phyloP scores from a whole-genome alignment of 441 rosid species.

The Croton setiger region DNA sequence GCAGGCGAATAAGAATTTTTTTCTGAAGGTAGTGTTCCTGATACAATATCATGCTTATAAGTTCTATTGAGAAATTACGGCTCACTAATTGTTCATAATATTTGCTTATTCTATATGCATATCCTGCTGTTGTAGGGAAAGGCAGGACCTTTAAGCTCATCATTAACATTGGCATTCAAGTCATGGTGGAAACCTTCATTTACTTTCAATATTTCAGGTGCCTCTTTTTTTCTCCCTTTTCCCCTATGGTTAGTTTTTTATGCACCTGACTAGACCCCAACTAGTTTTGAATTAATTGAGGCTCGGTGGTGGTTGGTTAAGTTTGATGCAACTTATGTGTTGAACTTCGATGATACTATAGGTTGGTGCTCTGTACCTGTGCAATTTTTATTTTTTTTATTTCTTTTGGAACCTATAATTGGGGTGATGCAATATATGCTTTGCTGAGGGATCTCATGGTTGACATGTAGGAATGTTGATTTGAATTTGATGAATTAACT shows the following conservation, averaged over 20 bases:
- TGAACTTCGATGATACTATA: no score
- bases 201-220: conserved; percentile 80
- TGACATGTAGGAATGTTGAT: not conserved
- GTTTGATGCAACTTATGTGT: no score
- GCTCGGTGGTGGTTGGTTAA: no score
- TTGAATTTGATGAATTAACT: not conserved
- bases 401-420: not conserved
- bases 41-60: conserved; percentile 4
- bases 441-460: not conserved
- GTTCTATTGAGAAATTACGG: not conserved
- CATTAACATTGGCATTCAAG: conserved; percentile 76
- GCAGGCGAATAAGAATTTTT: conserved; percentile 94
- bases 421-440: conserved; percentile 2
- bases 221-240: not conserved
- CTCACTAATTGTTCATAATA: not conserved
- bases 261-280: not conserved
- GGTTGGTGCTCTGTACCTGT: not conserved
- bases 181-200: conserved; percentile 99
- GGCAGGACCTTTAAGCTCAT: conserved; percentile 79
- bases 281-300: no score
- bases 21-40: conserved; percentile 58
- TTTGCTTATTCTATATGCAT: not conserved
- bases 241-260: not conserved
- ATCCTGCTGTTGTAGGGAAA: conserved; percentile 56
- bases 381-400: no score